Conservation (phyloP, 345 rosid species). For the Syzygium jambos region DNA sequence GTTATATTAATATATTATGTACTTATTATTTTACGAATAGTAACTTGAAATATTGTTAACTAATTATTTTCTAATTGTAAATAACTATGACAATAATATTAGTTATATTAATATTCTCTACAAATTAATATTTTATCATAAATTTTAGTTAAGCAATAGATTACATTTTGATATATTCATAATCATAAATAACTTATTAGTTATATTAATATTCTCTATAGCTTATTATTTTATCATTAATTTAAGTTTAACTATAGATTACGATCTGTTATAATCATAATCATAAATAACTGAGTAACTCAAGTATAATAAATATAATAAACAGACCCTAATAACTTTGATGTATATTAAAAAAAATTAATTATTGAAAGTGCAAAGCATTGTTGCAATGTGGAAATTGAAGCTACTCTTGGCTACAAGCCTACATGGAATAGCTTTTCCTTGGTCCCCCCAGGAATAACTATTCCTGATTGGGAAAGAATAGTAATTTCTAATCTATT, state of each 20-base stretch:
- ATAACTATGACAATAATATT: no score
- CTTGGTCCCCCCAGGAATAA: background rate
- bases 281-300: background rate
- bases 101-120: background rate
- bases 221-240: background rate
- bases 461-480: background rate
- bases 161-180: background rate
- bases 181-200: background rate
- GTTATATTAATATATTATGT: background rate
- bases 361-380: background rate
- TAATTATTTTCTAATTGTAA: background rate
- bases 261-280: background rate
- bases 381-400: background rate
- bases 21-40: background rate
- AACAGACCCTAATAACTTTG: no score
- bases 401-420: background rate
- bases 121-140: background rate
- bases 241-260: background rate
- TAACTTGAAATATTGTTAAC: background rate
- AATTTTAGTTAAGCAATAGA: background rate
- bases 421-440: background rate
- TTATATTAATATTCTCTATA: background rate
- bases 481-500: rapidly evolving
- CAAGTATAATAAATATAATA: background rate
- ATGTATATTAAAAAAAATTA: no score